Evolutionary conservation across 2,329 filamentous ascomycete species (phyloP), one percentile per base, ranked within the genome.

Genomic region (Calonectria hongkongensis): DNA sequence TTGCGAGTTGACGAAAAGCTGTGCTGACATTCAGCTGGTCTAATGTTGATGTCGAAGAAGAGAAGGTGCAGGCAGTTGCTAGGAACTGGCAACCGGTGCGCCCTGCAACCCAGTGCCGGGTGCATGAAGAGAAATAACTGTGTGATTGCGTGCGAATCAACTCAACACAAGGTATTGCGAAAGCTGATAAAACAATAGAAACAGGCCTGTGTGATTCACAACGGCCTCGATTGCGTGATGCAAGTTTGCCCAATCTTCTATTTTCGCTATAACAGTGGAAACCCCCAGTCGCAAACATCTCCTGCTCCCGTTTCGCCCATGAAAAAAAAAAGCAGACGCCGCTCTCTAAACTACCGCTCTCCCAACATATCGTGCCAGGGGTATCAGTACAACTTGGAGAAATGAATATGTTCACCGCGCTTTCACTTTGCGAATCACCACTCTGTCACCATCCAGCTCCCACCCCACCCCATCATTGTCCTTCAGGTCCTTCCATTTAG

Each of bases 381-480:
- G 71, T 72, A 71, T 72, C 50, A 70, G 58, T 68, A 62, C 66
- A 58, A 66, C 33, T 21, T 54, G 43, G 47, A 41, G 62, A 69
- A 67, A 39, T 15, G 47, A 70, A 16, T 51, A 71, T 58, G 41
- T 54, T 82, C 78, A 86, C 77, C 83, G 84, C 58, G 83, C 84
- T 80, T 85, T 88, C 21, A 88, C 84, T 80, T 85, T 89, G 68
- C 94, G 90, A 81, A 98, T 96, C n/a, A 95, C 87, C 39, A 98
- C 92, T 79, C 86, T 93, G 51, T 89, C 88, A 5, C 90, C 92
- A 48, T 94, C 92, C 79, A 94, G 86, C 80, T 95, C 91, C 97
- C 97, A 99, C 0, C 95, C 95, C 1, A 98, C 93, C 3, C 92
- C 92, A 80, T 94, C 92, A 75, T 90, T 87, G 41, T 90, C 88